Conservation (phyloP, 345 rosid genomes). For the Acer yangbiense region DNA sequence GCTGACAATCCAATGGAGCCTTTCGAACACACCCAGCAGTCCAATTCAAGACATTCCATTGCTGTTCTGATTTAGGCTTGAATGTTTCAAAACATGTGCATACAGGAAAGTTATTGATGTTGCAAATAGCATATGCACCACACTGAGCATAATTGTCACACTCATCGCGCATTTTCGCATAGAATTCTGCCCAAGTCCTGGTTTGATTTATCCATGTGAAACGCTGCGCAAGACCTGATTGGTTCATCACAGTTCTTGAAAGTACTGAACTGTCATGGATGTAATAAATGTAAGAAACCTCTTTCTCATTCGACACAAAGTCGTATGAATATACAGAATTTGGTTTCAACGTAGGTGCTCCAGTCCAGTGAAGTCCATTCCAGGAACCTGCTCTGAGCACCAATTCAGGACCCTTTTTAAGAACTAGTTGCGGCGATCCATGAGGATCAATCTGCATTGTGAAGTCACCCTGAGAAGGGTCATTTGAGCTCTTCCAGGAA, state of each 20-base stretch:
- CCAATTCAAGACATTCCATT: slow-evolving; percentile 18
- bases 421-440: slow-evolving; percentile 44
- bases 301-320: slow-evolving; percentile 9
- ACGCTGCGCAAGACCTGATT: slow-evolving; percentile 10
- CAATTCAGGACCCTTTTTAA: slow-evolving; percentile 14
- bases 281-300: background rate
- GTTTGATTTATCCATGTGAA: slow-evolving; percentile 18
- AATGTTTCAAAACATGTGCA: slow-evolving; percentile 26
- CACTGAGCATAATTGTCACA: slow-evolving; percentile 25
- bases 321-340: background rate
- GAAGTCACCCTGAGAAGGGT: slow-evolving; percentile 40
- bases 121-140: slow-evolving; percentile 24
- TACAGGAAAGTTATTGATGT: slow-evolving; percentile 5
- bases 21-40: slow-evolving; percentile 25
- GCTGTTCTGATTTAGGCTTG: slow-evolving; percentile 13
- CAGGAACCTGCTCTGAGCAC: slow-evolving; percentile 34
- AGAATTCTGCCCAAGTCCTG: slow-evolving; percentile 5
- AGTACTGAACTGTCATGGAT: background rate
- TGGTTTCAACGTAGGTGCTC: background rate
- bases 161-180: background rate
- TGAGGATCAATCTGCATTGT: slow-evolving; percentile 27
- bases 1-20: slow-evolving; percentile 13
- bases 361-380: slow-evolving; percentile 40
- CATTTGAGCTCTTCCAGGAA: slow-evolving; percentile 36
- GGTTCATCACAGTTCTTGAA: slow-evolving; percentile 7